Evolutionary conservation across 108 stramenopile species (phyloP).

Genomic region (Schizochytrium sp.): DNA sequence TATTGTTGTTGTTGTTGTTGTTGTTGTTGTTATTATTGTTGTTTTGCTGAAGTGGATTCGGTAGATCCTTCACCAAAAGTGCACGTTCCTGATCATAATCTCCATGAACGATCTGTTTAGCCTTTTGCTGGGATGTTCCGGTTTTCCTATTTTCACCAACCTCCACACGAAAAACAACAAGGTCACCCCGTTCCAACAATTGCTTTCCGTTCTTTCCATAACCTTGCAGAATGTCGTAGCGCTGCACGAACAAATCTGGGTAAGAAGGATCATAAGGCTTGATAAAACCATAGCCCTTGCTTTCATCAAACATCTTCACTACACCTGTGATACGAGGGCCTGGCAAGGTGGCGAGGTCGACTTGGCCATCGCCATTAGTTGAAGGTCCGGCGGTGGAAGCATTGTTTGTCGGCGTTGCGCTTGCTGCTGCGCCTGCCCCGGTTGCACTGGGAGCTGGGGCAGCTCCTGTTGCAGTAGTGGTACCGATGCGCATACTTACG

Average conservation of each 20-base stretch:
- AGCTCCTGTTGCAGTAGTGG: not conserved
- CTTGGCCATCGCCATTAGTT: too few relatives aligned
- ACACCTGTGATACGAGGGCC: slow-evolving; percentile 33
- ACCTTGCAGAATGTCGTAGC: slow-evolving; percentile 43
- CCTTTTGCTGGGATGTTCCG: slow-evolving; percentile 12
- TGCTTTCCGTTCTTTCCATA: slow-evolving; percentile 52
- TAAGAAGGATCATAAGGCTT: slow-evolving; percentile 27
- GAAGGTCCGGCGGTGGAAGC: too few relatives aligned
- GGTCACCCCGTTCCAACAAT: slow-evolving; percentile 23
- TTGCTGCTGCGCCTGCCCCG: too few relatives aligned
- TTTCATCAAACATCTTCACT: slow-evolving; percentile 56
- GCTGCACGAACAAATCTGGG: not conserved
- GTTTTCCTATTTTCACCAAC: slow-evolving; percentile 14
- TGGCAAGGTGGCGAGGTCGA: slow-evolving; percentile 23
- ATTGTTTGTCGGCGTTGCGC: too few relatives aligned
- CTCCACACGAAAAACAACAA: slow-evolving; percentile 52
- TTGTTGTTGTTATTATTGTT: not conserved
- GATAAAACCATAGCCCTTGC: slow-evolving; percentile 52
- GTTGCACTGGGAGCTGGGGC: not conserved
- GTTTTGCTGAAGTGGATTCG: not conserved
- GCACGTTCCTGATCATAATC: slow-evolving; percentile 29
- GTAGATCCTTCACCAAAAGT: not conserved
- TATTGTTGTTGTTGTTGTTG: not conserved
- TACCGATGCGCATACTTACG: not conserved
- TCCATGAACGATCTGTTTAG: slow-evolving; percentile 39